These are phyloP conservation scores for Poronia punctata DNA, from an alignment of 495 filamentous ascomycete species.

Conservation along the genomic window DNA sequence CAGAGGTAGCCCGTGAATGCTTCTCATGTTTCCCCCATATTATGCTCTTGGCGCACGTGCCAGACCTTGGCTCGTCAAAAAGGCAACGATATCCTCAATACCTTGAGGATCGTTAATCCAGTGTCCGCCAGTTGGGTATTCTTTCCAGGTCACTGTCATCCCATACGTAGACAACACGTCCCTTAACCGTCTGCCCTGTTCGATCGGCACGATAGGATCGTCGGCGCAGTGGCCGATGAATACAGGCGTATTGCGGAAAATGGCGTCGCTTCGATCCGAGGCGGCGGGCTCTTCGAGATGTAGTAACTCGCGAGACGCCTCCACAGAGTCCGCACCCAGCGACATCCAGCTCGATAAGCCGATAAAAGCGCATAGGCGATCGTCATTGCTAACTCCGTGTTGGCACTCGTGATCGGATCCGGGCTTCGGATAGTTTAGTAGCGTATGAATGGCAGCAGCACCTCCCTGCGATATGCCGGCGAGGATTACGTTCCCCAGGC, in stretches of 20 bases:
- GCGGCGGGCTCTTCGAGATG: not conserved
- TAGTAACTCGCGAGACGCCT: not conserved
- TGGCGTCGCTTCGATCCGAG: not conserved
- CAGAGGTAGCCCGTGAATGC: too few species aligned
- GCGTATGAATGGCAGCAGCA: slow-evolving; percentile 32
- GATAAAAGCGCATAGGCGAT: slow-evolving; percentile 26
- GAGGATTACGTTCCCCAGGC: slow-evolving; percentile 34
- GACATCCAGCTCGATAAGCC: slow-evolving; percentile 46
- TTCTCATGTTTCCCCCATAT: too few species aligned
- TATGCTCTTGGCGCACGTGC: too few species aligned
- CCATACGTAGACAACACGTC: slow-evolving; percentile 21
- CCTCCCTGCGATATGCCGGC: slow-evolving; percentile 48
- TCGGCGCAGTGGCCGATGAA: slow-evolving; percentile 40
- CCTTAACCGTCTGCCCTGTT: slow-evolving; percentile 26
- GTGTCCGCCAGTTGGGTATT: slow-evolving; percentile 39
- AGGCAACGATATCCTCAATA: slow-evolving; percentile 35
- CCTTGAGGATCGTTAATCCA: slow-evolving; percentile 37
- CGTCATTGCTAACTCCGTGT: too few species aligned
- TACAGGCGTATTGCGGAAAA: slow-evolving; percentile 19
- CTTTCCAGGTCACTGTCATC: slow-evolving; percentile 32
- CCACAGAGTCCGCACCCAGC: not conserved
- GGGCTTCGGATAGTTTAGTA: slow-evolving; percentile 17
- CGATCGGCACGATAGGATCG: slow-evolving; percentile 33
- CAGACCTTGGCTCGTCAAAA: slow-evolving; percentile 14
- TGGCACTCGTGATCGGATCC: not conserved